A percentile compares a stretch with the other conserved stretches of the same genome.
Evolutionary conservation across 2,329 filamentous ascomycete genomes (phyloP).

Genomic region (Diplodia intermedia): DNA sequence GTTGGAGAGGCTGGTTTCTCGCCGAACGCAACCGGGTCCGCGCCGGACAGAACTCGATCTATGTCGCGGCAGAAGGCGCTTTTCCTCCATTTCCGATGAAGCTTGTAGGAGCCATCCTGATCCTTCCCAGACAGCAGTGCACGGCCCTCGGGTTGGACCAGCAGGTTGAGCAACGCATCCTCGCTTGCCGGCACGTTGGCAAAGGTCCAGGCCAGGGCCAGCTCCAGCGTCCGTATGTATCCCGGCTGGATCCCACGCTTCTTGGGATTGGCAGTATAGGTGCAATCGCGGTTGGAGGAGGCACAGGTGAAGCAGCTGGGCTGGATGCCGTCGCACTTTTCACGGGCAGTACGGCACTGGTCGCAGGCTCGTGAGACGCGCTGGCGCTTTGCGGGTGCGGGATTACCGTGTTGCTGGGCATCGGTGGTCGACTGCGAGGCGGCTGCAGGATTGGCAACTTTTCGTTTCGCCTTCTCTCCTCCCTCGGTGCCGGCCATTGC

Average conservation of each 20-base stretch:
- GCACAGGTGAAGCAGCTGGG: slow-evolving; percentile 72
- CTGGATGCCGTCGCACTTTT: slow-evolving; percentile 75
- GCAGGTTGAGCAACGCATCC: slow-evolving; percentile 61
- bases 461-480: slow-evolving; percentile 31
- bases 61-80: slow-evolving; percentile 68
- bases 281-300: slow-evolving; percentile 68
- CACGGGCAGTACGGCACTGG: slow-evolving; percentile 69
- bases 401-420: slow-evolving; percentile 14
- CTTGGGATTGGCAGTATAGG: slow-evolving; percentile 75
- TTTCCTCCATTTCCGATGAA: slow-evolving; percentile 69
- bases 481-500: slow-evolving; percentile 30
- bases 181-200: slow-evolving; percentile 67
- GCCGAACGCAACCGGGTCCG: slow-evolving; percentile 35
- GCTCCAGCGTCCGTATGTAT: slow-evolving; percentile 76
- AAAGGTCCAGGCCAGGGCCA: slow-evolving; percentile 71
- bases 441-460: slow-evolving; percentile 13
- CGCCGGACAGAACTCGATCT: slow-evolving; percentile 65
- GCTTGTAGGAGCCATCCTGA: slow-evolving; percentile 59
- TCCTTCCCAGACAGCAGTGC: slow-evolving; percentile 62
- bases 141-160: slow-evolving; percentile 58
- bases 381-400: slow-evolving; percentile 58
- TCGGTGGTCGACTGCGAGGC: not conserved
- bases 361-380: slow-evolving; percentile 74
- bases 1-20: slow-evolving; percentile 36
- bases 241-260: slow-evolving; percentile 82